Conservation (phyloP, 2,329 filamentous ascomycete genomes). For the Dactylonectria estremocensis region DNA sequence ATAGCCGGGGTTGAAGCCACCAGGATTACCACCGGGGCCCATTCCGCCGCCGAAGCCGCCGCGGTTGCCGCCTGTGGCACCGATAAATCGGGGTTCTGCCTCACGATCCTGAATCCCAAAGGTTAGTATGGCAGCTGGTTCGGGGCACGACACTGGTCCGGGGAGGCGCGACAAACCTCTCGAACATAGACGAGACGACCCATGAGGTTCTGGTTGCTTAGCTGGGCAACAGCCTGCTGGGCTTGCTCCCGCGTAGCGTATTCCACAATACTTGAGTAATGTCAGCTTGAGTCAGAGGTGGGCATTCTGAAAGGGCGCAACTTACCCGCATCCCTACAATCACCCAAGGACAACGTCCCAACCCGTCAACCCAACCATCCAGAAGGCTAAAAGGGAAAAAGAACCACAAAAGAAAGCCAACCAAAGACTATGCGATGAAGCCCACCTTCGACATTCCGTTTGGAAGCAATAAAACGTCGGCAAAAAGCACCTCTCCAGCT, state of each 20-base stretch:
- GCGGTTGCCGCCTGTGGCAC: slow-evolving; percentile 74
- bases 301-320: slow-evolving; percentile 44
- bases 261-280: slow-evolving; percentile 90
- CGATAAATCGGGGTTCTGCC: slow-evolving; percentile 95
- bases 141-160: too few species aligned
- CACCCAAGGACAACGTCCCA: slow-evolving; percentile 88
- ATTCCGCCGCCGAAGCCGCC: slow-evolving; percentile 73
- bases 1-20: slow-evolving; percentile 68
- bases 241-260: slow-evolving; percentile 99
- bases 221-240: slow-evolving; percentile 94
- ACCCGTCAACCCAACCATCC: slow-evolving; percentile 99
- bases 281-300: slow-evolving; percentile 50
- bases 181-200: slow-evolving; percentile 98
- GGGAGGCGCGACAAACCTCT: slow-evolving; percentile 75
- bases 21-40: slow-evolving; percentile 52
- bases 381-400: slow-evolving; percentile 78
- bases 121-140: not conserved
- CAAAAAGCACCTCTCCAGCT: slow-evolving; percentile 99
- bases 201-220: slow-evolving; percentile 99
- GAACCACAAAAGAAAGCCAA: slow-evolving; percentile 83
- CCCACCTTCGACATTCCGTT: slow-evolving; percentile 99
- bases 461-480: slow-evolving; percentile 98
- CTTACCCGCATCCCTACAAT: slow-evolving; percentile 99
- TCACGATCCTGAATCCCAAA: slow-evolving; percentile 83
- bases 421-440: slow-evolving; percentile 89